Evolutionary conservation across 139 green algal genomes (phyloP).

Genomic region (Ettlia oleoabundans): DNA sequence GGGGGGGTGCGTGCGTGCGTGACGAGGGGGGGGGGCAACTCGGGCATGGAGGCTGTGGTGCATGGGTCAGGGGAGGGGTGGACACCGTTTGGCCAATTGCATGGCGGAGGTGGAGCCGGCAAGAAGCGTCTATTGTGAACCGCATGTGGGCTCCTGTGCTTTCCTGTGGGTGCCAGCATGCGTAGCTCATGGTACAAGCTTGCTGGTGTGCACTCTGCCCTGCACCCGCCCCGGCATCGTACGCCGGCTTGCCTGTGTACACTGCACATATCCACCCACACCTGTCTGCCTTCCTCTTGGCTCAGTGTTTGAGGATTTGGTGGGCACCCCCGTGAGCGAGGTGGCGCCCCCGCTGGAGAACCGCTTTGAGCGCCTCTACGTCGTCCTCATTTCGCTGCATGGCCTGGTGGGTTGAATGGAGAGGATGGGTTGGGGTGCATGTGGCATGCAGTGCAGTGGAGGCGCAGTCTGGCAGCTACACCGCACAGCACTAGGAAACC

Average conservation of each 20-base stretch:
- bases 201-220: no score
- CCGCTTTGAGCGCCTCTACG: constrained; percentile 76
- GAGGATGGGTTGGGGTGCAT: neutral
- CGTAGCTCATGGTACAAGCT: neutral
- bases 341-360: constrained; percentile 35
- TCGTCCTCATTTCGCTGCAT: constrained; percentile 89
- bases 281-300: neutral
- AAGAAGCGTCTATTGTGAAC: no score
- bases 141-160: no score
- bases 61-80: no score
- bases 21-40: no score
- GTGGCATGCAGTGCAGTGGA: neutral
- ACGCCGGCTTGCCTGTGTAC: neutral
- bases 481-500: no score
- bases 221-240: no score
- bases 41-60: no score
- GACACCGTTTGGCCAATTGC: no score
- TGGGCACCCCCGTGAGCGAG: constrained; percentile 11
- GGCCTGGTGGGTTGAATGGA: constrained; percentile 63
- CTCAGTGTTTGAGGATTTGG: constrained; percentile 47
- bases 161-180: no score
- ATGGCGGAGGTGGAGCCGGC: no score
- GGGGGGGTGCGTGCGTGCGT: no score
- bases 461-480: neutral
- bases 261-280: neutral